Evolutionary conservation across 192 early-diverging fungal genomes (phyloP).

Genomic region (Paraglomus occultum): DNA sequence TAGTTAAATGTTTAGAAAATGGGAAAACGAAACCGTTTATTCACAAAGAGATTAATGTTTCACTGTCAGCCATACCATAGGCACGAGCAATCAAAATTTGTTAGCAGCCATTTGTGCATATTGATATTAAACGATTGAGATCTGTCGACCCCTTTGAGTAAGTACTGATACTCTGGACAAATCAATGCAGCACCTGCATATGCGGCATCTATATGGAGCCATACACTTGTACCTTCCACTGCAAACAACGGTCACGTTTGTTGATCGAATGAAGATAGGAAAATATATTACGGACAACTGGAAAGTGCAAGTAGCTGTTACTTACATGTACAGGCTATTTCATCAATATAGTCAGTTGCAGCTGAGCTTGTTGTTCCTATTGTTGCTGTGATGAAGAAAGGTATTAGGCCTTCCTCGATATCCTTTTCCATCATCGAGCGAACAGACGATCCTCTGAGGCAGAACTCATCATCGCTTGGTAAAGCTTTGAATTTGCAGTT

Average conservation of each 20-base stretch:
- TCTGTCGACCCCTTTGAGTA: slow-evolving; percentile 45
- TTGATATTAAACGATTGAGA: slow-evolving; percentile 64
- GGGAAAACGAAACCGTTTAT: not conserved
- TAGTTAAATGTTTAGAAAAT: not conserved
- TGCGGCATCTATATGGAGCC: slow-evolving; percentile 68
- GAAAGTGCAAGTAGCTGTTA: not conserved
- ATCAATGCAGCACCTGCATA: slow-evolving; percentile 57
- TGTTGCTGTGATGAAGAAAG: slow-evolving; percentile 61
- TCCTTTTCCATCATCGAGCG: slow-evolving; percentile 47
- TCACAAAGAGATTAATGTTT: not conserved
- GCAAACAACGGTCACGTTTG: not conserved
- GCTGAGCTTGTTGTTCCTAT: slow-evolving; percentile 62
- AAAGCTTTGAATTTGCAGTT: slow-evolving; percentile 41
- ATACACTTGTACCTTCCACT: slow-evolving; percentile 41
- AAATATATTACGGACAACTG: not conserved
- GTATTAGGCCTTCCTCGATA: slow-evolving; percentile 50
- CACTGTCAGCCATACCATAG: not conserved
- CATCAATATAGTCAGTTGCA: slow-evolving; percentile 54
- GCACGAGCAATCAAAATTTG: slow-evolving; percentile 62
- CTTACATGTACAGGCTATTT: slow-evolving; percentile 47
- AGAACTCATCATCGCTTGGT: slow-evolving; percentile 38
- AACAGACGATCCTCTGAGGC: slow-evolving; percentile 46
- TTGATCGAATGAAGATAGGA: too few relatives aligned
- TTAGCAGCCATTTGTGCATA: slow-evolving; percentile 64
- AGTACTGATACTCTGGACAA: slow-evolving; percentile 56